Percentiles rank a stretch among this genome's conserved stretches.
Conservation (phyloP, 169 alveolate genomes). For the Cyclospora cayetanensis region DNA sequence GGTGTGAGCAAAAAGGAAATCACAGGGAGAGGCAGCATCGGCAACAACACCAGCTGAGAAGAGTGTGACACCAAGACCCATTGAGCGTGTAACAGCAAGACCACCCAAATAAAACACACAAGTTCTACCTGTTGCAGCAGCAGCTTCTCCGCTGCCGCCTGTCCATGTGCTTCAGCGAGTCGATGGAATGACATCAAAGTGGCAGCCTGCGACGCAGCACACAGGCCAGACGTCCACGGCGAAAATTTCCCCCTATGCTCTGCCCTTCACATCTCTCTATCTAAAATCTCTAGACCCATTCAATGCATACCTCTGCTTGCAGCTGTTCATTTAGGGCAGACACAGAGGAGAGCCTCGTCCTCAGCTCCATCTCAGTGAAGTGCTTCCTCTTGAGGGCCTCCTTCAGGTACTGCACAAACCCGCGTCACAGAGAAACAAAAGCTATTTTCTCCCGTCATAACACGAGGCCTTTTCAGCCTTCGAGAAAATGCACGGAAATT, state of each 20-base stretch:
- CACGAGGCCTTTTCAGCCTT: too few relatives aligned
- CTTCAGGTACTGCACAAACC: not conserved
- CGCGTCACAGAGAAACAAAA: not conserved
- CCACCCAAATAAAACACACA: constrained; percentile 2
- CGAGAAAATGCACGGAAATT: too few relatives aligned
- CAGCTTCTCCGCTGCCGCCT: constrained; percentile 50
- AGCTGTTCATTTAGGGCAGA: constrained; percentile 45
- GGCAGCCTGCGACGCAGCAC: constrained; percentile 38
- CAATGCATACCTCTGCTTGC: constrained; percentile 29
- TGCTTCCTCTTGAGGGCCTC: constrained; percentile 40
- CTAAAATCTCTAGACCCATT: not conserved
- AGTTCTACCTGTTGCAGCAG: constrained; percentile 61
- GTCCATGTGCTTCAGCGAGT: constrained; percentile 56
- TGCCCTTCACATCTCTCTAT: not conserved
- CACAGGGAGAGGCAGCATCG: not conserved
- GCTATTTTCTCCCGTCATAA: too few relatives aligned
- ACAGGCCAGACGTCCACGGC: too few relatives aligned
- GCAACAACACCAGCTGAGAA: too few relatives aligned
- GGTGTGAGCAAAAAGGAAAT: not conserved
- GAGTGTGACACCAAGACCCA: too few relatives aligned
- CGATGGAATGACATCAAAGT: constrained; percentile 38
- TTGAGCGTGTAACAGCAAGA: too few relatives aligned
- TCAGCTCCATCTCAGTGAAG: constrained; percentile 19
- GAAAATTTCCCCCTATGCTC: not conserved
- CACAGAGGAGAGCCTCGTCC: not conserved